A percentile compares a stretch with the other conserved stretches of the same genome.
phyloP scores from a whole-genome alignment of 139 green algal species.

The Nannochloris sp. region DNA sequence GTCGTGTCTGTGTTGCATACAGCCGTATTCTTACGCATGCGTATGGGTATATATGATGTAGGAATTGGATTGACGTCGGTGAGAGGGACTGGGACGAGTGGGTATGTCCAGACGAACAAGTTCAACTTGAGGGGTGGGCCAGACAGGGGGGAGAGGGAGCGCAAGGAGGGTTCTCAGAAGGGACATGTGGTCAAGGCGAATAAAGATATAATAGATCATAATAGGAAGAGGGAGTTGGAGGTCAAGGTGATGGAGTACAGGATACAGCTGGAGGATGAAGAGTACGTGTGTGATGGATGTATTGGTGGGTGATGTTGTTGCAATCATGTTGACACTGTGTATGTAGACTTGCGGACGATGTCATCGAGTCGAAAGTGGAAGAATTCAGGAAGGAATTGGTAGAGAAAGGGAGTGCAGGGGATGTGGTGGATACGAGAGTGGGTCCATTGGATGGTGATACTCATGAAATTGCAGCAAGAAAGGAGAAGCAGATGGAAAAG shows the following conservation, averaged over 20 bases:
- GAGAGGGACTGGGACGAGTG: constrained; percentile 83
- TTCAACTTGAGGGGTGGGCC: constrained; percentile 70
- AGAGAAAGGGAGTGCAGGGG: constrained; percentile 23
- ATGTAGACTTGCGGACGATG: constrained; percentile 35
- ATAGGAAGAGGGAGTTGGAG: constrained; percentile 88
- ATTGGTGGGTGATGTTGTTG: constrained; percentile 26
- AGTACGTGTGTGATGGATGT: not conserved
- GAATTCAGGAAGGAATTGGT: constrained; percentile 7
- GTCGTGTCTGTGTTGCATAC: too few relatives aligned
- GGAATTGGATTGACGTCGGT: constrained; percentile 84
- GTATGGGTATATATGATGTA: not conserved
- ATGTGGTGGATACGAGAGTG: not conserved
- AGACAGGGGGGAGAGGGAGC: not conserved
- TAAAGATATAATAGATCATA: constrained; percentile 84
- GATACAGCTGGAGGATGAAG: constrained; percentile 78
- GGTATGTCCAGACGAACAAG: constrained; percentile 91
- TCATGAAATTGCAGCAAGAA: constrained; percentile 66
- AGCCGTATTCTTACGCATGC: not conserved
- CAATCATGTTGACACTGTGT: constrained; percentile 8
- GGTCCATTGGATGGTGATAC: constrained; percentile 49
- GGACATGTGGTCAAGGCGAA: constrained; percentile 53
- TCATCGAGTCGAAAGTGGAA: constrained; percentile 42
- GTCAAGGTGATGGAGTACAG: constrained; percentile 70
- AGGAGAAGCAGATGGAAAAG: constrained; percentile 76
- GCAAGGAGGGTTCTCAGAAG: constrained; percentile 2